phyloP scores from a whole-genome alignment of 2,329 filamentous ascomycete species.

The Fusarium nurragi region DNA sequence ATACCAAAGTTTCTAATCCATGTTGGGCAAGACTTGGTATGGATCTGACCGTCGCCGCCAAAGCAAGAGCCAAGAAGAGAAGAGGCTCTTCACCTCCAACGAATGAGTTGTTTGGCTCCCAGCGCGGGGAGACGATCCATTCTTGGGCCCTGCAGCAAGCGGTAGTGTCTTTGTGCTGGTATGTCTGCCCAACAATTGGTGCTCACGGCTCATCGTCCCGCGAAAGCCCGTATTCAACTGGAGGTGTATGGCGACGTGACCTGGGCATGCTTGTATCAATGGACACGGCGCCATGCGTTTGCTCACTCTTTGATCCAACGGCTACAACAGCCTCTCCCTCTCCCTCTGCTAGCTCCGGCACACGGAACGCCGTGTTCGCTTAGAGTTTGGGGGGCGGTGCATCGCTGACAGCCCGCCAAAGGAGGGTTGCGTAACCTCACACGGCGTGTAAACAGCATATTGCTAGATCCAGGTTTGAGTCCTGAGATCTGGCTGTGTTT shows the following conservation, averaged over 20 bases:
- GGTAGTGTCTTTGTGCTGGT: constrained; percentile 24
- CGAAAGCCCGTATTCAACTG: constrained; percentile 33
- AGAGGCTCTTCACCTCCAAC: constrained; percentile 24
- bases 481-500: constrained; percentile 4
- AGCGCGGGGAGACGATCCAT: constrained; percentile 23
- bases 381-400: constrained; percentile 4
- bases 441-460: constrained; percentile 22
- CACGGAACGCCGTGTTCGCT: constrained; percentile 33
- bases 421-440: constrained; percentile 18
- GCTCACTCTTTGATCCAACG: constrained; percentile 12
- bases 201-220: constrained; percentile 11
- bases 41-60: constrained; percentile 4
- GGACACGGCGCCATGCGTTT: constrained; percentile 16
- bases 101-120: constrained; percentile 19
- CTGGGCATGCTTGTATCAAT: constrained; percentile 29
- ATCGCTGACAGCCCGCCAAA: constrained; percentile 21
- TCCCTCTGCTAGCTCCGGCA: background rate
- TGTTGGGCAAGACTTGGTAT: constrained; percentile 12
- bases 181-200: constrained; percentile 29
- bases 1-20: constrained; percentile 12
- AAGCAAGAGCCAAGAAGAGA: constrained; percentile 26
- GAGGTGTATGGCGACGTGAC: constrained; percentile 27
- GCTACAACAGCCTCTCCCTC: background rate
- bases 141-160: constrained; percentile 16
- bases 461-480: constrained; percentile 3